Evolutionary conservation across 352 stramenopile species (phyloP).

Genomic region (Pseudoperonospora humuli): DNA sequence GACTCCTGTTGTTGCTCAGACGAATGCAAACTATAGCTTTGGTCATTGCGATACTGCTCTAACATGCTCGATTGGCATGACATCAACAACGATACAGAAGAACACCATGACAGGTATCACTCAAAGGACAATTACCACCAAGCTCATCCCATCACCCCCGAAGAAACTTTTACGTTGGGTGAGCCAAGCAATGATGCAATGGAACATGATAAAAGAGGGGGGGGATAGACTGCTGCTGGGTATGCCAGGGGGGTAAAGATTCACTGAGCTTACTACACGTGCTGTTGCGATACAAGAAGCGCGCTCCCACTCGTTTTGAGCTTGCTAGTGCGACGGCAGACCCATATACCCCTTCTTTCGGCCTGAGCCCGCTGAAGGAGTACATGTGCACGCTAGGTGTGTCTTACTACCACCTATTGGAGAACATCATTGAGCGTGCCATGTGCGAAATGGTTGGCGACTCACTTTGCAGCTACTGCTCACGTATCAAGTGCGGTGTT

Average conservation of each 20-base stretch:
- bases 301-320: conserved; percentile 91
- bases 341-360: conserved; percentile 95
- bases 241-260: conserved; percentile 94
- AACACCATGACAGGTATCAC: conserved; percentile 34
- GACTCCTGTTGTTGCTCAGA: background rate
- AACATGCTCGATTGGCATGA: conserved; percentile 11
- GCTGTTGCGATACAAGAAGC: conserved; percentile 90
- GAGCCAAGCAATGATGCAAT: conserved; percentile 50
- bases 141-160: conserved; percentile 53
- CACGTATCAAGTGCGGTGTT: conserved; percentile 95
- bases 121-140: conserved; percentile 39
- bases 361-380: conserved; percentile 93
- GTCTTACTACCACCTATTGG: conserved; percentile 92
- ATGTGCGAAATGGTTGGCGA: conserved; percentile 82
- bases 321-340: conserved; percentile 94
- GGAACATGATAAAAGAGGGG: background rate
- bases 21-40: conserved; percentile 14
- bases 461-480: conserved; percentile 95
- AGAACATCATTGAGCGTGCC: conserved; percentile 89
- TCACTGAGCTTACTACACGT: conserved; percentile 95
- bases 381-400: conserved; percentile 94
- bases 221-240: background rate
- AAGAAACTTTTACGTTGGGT: conserved; percentile 74
- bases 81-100: conserved; percentile 27
- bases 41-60: conserved; percentile 17